phyloP scores from a whole-genome alignment of 2,329 filamentous ascomycete species.

The Stagonosporopsis rhizophila region DNA sequence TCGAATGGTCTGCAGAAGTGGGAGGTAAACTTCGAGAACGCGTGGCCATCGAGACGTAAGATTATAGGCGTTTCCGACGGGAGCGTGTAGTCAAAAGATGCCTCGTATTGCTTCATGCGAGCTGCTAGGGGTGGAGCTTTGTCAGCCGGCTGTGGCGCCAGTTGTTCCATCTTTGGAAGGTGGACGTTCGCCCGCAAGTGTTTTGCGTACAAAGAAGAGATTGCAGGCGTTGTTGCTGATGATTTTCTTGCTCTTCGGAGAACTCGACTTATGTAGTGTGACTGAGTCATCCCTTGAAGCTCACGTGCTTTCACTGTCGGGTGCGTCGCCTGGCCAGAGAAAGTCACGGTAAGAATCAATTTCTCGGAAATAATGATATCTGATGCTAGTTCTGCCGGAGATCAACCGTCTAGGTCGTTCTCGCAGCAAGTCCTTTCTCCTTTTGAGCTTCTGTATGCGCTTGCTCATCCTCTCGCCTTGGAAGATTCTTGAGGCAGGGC shows the following conservation, averaged over 20 bases:
- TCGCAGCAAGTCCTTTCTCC: not conserved
- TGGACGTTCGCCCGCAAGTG: not conserved
- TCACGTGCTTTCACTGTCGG: constrained; percentile 3
- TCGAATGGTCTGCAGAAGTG: constrained; percentile 41
- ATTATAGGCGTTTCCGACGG: constrained; percentile 30
- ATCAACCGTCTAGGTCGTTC: not conserved
- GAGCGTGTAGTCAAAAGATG: constrained; percentile 32
- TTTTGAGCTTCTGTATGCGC: not conserved
- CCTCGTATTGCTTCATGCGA: constrained; percentile 46
- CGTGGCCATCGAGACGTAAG: constrained; percentile 41
- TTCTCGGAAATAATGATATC: not conserved
- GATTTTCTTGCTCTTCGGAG: not conserved
- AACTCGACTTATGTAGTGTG: not conserved
- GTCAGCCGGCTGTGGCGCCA: not conserved
- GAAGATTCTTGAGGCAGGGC: constrained; percentile 56
- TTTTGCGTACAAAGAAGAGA: not conserved
- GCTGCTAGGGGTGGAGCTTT: constrained; percentile 28
- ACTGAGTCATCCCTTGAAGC: constrained; percentile 2
- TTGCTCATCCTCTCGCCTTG: constrained; percentile 27
- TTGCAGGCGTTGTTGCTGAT: not conserved
- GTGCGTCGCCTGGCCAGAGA: not conserved
- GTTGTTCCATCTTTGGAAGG: not conserved
- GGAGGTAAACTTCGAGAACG: constrained; percentile 41
- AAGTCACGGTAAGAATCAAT: not conserved
- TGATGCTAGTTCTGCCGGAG: not conserved